Percentiles rank a stretch among this genome's conserved stretches.
Evolutionary conservation across 225 moss, liverwort and hornwort species (phyloP).

Genomic region (Polytrichum formosum): DNA sequence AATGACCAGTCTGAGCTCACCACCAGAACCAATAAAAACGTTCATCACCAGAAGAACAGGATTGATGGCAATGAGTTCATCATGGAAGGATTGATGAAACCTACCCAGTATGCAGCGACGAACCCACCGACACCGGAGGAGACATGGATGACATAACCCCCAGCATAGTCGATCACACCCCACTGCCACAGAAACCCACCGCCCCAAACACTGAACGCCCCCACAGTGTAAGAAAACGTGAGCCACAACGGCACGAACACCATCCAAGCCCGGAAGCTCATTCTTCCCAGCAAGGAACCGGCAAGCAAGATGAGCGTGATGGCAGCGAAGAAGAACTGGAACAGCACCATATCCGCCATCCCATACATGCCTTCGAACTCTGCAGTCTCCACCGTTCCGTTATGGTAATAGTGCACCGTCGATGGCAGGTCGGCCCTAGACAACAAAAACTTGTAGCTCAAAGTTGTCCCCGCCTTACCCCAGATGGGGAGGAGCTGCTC

Average conservation of each 20-base stretch:
- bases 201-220: conserved; percentile 51
- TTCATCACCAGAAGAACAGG: no score
- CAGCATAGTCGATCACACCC: conserved; percentile 57
- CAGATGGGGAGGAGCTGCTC: conserved; percentile 36
- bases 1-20: no score
- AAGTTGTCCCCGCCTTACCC: conserved; percentile 39
- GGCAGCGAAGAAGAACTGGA: conserved; percentile 63
- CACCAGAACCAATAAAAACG: no score
- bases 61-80: no score
- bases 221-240: conserved; percentile 50
- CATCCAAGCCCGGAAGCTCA: conserved; percentile 60
- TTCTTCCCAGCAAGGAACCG: conserved; percentile 37
- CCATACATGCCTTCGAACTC: conserved; percentile 15
- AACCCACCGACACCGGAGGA: conserved; percentile 44
- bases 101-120: conserved; percentile 54
- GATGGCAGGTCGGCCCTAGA: conserved; percentile 25
- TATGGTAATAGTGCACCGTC: conserved; percentile 24
- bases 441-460: conserved; percentile 30
- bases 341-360: conserved; percentile 44
- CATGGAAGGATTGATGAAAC: no score
- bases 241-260: conserved; percentile 53
- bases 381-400: conserved; percentile 30
- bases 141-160: conserved; percentile 51
- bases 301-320: conserved; percentile 48
- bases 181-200: conserved; percentile 56